Base-by-base conservation (phyloP, 1,284 basidiomycete species). In the Heliocybe sulcata region DNA sequence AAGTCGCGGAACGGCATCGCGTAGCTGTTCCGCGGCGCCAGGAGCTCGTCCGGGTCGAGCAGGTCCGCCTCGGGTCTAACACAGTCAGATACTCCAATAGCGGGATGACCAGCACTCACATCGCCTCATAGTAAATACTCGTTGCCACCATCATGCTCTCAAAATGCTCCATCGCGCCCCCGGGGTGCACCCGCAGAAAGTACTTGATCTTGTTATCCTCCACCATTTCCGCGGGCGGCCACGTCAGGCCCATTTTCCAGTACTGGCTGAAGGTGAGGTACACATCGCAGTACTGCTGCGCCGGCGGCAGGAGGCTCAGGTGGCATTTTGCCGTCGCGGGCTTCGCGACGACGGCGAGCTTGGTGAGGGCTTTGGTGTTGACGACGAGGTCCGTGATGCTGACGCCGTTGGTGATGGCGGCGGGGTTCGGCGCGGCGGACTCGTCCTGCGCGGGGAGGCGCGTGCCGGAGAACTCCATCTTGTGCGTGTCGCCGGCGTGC, bases 1-100 rank as follows among this genome's bases (percentile, higher is more conserved):
- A 92, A 92, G 65, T 90, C 86, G 48, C 73, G 72, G 67, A 85
- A 83, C 1, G 85, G 76, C 87, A 92, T 88, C 1, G 87, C 89
- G 62, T 82, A 92, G 57, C 88, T 82, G 63, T 90, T 92, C 51
- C 85, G 77, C 16, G 87, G 87, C 1, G 83, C 80, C 56, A 92
- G 81, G 61, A 87, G 87, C 56, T 87, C 83, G 54, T 77, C 75
- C 2, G 87, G 87, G 63, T 90, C 85, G 31, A 89, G 71, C 79
- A 87, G 81, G 9, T 71, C 70, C 19, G 83, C 78, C 55, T 91
- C 87, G 1, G 89, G 89, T 63, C 88, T 91, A 62, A 12, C 42
- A 62, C 58, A 45, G 66, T 60, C 57, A 54, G 25, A 20, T 56
- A 33, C 42, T 60, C 8, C 55, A 48, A 56, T 23, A 11, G 58